Evolutionary conservation across 2,329 filamentous ascomycete genomes (phyloP), one percentile per base, ranked within the genome.

Genomic region (Herpotrichia juniperi): DNA sequence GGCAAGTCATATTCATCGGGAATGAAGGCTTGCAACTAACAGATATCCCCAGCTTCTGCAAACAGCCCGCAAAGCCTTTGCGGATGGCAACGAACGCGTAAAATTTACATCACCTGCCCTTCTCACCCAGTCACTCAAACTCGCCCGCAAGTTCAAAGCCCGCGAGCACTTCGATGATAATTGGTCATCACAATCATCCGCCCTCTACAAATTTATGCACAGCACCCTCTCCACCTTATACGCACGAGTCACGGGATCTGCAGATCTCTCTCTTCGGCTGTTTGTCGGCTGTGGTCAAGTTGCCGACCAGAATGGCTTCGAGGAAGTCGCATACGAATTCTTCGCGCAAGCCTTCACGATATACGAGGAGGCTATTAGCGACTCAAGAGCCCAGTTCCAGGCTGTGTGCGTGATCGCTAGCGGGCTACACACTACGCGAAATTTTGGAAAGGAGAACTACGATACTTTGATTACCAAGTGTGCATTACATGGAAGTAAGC

Each of bases 381-480:
- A 99, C 72, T 96, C 92, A 14, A 88, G 96, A 72, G 93, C 93
- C 12, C 94, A 99, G 72, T 99, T 97, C 79, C 94, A 99, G 77
- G 93, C 94, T 1, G 94, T 99, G 0, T 97, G 93, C 63, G 88
- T 97, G 32, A 92, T 99, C 66, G 91, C 93, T 2, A 91, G 89
- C 50, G 91, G 90, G 4, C 79, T 99, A 50, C 93, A 97, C 69
- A 88, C 91, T 58, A 93, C 91, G 11, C 83, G 93, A 52, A 88
- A 93, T 67, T 99, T 99, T 72, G 88, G 90, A 56, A 93, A 93
- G 73, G 94, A 99, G 76, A 99, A 97, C 70, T 99, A 97, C 75
- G 96, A 99, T 73, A 99, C 94, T 0, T 81, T 99, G 28, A 99
- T 99, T 69, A 99, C 94, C 9, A 99, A 99, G 76, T 96, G 92